phyloP scores from a whole-genome alignment of 169 alveolate genomes.

The Sarcocystis neurona region DNA sequence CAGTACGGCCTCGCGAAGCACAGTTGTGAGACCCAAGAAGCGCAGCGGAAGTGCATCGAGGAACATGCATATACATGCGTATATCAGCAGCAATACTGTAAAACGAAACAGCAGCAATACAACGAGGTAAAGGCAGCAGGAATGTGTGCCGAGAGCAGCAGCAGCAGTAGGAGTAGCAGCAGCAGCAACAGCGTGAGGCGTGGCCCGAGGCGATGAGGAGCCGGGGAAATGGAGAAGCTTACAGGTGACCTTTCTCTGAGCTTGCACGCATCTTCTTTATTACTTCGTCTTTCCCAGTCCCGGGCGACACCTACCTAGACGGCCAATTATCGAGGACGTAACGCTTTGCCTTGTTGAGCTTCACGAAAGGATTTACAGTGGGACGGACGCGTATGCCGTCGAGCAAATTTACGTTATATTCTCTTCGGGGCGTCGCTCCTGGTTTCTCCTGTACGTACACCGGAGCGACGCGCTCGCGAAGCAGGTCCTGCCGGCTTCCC shows the following conservation, averaged over 20 bases:
- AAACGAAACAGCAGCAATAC: too few relatives aligned
- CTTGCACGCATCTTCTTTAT: neutral
- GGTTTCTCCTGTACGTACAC: conserved; percentile 3
- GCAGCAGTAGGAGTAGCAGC: too few relatives aligned
- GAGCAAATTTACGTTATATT: conserved; percentile 77
- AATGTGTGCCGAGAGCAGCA: too few relatives aligned
- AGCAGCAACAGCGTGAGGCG: too few relatives aligned
- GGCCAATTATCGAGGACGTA: conserved; percentile 86
- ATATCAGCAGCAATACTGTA: too few relatives aligned
- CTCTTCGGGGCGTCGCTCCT: conserved; percentile 88
- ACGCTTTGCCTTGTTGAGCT: conserved; percentile 79
- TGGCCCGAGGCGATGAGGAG: too few relatives aligned
- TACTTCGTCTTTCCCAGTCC: neutral
- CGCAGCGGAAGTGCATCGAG: too few relatives aligned
- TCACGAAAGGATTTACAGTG: conserved; percentile 85
- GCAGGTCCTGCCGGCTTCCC: conserved; percentile 15
- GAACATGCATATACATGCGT: too few relatives aligned
- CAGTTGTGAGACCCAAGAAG: too few relatives aligned
- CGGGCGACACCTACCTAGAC: conserved; percentile 77
- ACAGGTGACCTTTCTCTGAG: neutral
- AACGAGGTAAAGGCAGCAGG: too few relatives aligned
- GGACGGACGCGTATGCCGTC: conserved; percentile 83
- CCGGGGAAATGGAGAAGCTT: too few relatives aligned
- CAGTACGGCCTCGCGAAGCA: too few relatives aligned
- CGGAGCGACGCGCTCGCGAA: conserved; percentile 1